Percentiles rank a stretch among this genome's conserved stretches.
Conservation (phyloP, 2,329 filamentous ascomycete species). For the Volutella citrinella region DNA sequence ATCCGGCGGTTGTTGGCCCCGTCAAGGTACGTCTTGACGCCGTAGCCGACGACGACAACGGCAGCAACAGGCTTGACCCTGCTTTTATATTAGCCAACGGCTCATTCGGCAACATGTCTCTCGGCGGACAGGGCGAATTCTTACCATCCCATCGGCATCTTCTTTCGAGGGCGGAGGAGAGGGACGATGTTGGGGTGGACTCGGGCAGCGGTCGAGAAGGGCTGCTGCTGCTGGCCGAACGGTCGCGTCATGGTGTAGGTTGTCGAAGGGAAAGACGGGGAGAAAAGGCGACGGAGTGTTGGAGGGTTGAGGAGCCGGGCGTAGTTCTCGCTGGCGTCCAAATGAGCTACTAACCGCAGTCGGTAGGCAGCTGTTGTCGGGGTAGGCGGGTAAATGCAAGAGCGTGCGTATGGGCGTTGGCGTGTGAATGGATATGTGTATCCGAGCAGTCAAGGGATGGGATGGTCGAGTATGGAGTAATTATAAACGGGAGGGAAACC, state of each 20-base stretch:
- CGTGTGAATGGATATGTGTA: too few relatives aligned
- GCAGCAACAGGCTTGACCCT: constrained; percentile 32
- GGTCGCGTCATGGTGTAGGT: constrained; percentile 23
- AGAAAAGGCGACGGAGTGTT: too few relatives aligned
- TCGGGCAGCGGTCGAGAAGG: constrained; percentile 26
- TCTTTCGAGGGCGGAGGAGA: constrained; percentile 23
- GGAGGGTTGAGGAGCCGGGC: constrained; percentile 1
- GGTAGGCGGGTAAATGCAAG: too few relatives aligned
- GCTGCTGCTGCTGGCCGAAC: constrained; percentile 22
- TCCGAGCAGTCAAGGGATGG: too few relatives aligned
- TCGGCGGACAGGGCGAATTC: constrained; percentile 3
- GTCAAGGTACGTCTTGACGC: constrained; percentile 32
- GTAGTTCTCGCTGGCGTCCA: too few relatives aligned
- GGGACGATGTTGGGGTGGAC: constrained; percentile 27
- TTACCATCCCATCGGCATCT: constrained; percentile 23
- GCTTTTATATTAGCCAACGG: too few relatives aligned
- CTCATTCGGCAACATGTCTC: too few relatives aligned
- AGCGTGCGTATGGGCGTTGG: too few relatives aligned
- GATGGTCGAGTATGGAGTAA: too few relatives aligned
- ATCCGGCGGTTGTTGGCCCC: constrained; percentile 24
- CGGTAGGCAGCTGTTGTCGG: too few relatives aligned
- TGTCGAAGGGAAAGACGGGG: constrained; percentile 8
- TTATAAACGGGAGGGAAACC: too few relatives aligned
- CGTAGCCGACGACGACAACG: constrained; percentile 32
- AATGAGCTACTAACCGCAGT: too few relatives aligned